phyloP scores from a whole-genome alignment of 2,329 filamentous ascomycete genomes.

The Aureobasidium leucospermi region DNA sequence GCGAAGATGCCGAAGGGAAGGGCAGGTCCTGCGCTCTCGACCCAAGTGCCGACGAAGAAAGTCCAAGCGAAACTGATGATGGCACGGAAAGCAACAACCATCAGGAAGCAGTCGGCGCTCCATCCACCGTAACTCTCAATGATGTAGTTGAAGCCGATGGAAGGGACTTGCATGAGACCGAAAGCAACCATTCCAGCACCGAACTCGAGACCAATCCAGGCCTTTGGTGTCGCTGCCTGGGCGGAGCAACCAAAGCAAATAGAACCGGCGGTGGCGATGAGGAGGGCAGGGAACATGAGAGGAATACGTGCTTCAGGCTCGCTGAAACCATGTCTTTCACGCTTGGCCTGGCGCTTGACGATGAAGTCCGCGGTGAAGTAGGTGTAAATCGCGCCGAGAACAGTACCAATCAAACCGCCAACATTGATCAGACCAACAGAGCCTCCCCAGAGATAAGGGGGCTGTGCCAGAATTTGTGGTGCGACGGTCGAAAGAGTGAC shows the following conservation, averaged over 20 bases:
- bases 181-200: slow-evolving; percentile 35
- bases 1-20: slow-evolving; percentile 48
- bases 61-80: slow-evolving; percentile 49
- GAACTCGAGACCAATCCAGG: slow-evolving; percentile 35
- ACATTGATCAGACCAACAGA: slow-evolving; percentile 33
- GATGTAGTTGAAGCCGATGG: slow-evolving; percentile 37
- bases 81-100: slow-evolving; percentile 43
- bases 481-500: slow-evolving; percentile 33
- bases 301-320: slow-evolving; percentile 35
- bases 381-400: slow-evolving; percentile 31
- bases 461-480: slow-evolving; percentile 30
- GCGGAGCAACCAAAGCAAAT: slow-evolving; percentile 35
- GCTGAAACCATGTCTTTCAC: slow-evolving; percentile 29
- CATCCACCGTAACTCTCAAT: slow-evolving; percentile 24
- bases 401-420: slow-evolving; percentile 31
- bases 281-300: slow-evolving; percentile 31
- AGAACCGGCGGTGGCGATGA: slow-evolving; percentile 32
- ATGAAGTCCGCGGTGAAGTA: slow-evolving; percentile 32
- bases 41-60: slow-evolving; percentile 47
- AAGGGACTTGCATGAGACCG: slow-evolving; percentile 35
- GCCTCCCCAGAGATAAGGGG: slow-evolving; percentile 36
- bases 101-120: slow-evolving; percentile 47
- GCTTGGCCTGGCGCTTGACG: slow-evolving; percentile 30
- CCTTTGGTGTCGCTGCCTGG: slow-evolving; percentile 28
- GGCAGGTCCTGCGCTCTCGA: slow-evolving; percentile 35